Percentiles rank a stretch among this genome's conserved stretches.
Evolutionary conservation across 208 protist species (phyloP).

Genomic region (Trypanosoma platydactyli): DNA sequence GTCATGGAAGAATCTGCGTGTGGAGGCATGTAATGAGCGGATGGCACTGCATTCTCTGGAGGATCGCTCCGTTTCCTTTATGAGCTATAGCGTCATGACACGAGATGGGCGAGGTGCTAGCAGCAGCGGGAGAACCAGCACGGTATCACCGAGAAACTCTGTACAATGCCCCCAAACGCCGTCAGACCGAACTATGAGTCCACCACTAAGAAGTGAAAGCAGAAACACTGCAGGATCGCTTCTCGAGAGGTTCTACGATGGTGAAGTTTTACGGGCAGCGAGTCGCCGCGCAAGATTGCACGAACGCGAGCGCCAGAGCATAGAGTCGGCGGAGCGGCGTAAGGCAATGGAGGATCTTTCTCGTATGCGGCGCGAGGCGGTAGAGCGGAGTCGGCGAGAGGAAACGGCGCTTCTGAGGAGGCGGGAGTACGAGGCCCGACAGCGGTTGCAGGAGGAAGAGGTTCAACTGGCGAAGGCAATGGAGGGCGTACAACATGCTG

Average conservation of each 20-base stretch:
- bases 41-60: not conserved
- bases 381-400: constrained; percentile 4
- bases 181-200: not conserved
- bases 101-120: not conserved
- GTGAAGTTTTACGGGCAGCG: constrained; percentile 24
- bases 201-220: not conserved
- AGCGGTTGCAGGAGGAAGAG: not conserved
- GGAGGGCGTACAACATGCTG: constrained; percentile 12
- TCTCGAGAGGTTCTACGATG: constrained; percentile 35
- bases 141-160: not conserved
- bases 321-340: constrained; percentile 16
- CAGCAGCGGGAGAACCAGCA: not conserved
- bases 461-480: constrained; percentile 5
- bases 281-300: constrained; percentile 21
- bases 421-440: constrained; percentile 19
- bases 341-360: constrained; percentile 8
- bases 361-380: constrained; percentile 8
- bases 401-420: constrained; percentile 14
- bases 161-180: not conserved
- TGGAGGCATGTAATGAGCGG: constrained; percentile 27
- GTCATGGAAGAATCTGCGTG: constrained; percentile 33
- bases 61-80: constrained; percentile 6
- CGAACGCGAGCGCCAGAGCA: constrained; percentile 16
- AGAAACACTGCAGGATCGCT: constrained; percentile 17
- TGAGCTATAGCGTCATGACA: not conserved